Evolutionary conservation across 2,329 filamentous ascomycete genomes (phyloP).

Genomic region (Diaporthe longicolla): DNA sequence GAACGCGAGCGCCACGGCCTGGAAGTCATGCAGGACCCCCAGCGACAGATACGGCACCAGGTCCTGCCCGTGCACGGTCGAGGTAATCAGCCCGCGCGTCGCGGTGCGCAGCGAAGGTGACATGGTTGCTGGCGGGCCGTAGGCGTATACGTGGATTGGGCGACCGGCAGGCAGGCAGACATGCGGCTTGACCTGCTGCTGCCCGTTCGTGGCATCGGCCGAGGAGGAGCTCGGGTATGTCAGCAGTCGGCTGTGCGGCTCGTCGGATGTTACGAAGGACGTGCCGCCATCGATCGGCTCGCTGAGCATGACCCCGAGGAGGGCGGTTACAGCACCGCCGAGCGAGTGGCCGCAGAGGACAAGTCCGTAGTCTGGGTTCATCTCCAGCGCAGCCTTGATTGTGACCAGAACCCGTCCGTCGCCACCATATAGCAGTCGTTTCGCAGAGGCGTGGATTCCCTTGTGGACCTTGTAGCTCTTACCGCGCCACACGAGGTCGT

Average conservation of each 20-base stretch:
- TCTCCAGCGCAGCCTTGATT: constrained; percentile 74
- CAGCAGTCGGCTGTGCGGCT: constrained; percentile 60
- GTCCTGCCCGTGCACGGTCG: constrained; percentile 79
- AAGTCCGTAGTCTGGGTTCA: constrained; percentile 78
- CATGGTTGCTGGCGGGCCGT: constrained; percentile 81
- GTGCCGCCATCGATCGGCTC: constrained; percentile 69
- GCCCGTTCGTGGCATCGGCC: constrained; percentile 34
- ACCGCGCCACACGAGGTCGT: constrained; percentile 74
- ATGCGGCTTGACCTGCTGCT: constrained; percentile 40
- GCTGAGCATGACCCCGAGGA: constrained; percentile 79
- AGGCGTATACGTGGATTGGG: constrained; percentile 84
- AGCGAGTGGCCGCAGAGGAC: constrained; percentile 79
- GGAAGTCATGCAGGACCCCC: constrained; percentile 81
- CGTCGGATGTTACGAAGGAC: constrained; percentile 73
- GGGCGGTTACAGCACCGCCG: constrained; percentile 77
- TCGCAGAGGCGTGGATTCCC: constrained; percentile 79
- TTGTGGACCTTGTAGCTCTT: constrained; percentile 79
- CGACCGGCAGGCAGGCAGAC: constrained; percentile 75
- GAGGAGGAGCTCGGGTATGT: constrained; percentile 42
- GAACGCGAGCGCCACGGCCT: constrained; percentile 79
- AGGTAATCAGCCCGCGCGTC: constrained; percentile 82
- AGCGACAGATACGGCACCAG: constrained; percentile 81
- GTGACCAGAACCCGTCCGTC: constrained; percentile 77
- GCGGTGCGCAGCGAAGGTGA: constrained; percentile 77
- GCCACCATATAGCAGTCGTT: constrained; percentile 75